Conservation (phyloP, 306 rosid genomes). For the Dicorynia guianensis region DNA sequence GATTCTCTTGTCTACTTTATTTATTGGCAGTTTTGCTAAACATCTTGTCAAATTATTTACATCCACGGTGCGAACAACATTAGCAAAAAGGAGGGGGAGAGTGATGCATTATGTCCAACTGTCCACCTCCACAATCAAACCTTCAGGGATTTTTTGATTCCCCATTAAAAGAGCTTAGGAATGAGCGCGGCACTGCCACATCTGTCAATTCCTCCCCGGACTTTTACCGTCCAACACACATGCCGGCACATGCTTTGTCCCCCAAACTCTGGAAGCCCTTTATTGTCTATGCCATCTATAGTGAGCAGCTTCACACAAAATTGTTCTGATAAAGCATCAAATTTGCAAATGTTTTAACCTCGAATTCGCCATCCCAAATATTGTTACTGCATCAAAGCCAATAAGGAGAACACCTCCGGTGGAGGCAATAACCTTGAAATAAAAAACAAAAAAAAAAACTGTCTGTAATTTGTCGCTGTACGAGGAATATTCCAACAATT, state of each 20-base stretch:
- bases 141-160: constrained; percentile 41
- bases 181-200: constrained; percentile 55
- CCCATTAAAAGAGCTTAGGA: constrained; percentile 23
- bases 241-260: background rate
- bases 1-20: background rate
- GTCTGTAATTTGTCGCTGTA: constrained; percentile 26
- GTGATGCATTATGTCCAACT: background rate
- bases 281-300: no score
- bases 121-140: constrained; percentile 48
- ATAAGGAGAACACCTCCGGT: constrained; percentile 93
- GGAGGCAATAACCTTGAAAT: constrained; percentile 89
- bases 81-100: background rate
- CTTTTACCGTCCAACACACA: background rate
- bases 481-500: constrained; percentile 15
- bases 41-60: background rate
- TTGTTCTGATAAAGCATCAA: no score
- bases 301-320: background rate
- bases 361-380: constrained; percentile 73
- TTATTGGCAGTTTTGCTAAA: background rate
- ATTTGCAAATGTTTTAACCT: background rate
- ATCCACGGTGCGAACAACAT: no score
- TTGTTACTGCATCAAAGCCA: constrained; percentile 82
- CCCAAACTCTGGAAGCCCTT: no score
- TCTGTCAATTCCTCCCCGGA: constrained; percentile 14
- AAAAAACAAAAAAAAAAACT: constrained; percentile 40